Conservation (phyloP, 305 asterid genomes). For the Rubia tinctorum region DNA sequence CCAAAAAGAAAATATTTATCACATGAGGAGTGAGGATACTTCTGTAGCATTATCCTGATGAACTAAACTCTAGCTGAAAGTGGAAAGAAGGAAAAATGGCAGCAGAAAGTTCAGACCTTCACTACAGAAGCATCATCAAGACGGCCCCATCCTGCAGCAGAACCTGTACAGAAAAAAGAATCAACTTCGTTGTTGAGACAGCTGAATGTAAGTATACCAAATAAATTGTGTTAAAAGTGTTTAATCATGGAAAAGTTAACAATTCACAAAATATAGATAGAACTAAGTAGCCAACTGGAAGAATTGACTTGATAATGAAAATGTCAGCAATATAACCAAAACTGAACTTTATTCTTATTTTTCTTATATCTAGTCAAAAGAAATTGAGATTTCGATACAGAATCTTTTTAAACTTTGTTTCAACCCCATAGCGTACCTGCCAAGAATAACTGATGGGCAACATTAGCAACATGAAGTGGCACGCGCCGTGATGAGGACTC, state of each 20-base stretch:
- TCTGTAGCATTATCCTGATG: not conserved
- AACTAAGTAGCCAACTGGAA: not conserved
- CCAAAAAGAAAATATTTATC: not conserved
- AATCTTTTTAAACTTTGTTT: not conserved
- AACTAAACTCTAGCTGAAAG: not conserved
- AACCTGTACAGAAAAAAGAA: conserved; percentile 53
- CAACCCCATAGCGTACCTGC: conserved; percentile 47
- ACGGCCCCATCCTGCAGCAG: conserved; percentile 99
- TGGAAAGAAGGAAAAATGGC: not conserved
- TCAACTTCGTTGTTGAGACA: conserved; percentile 16
- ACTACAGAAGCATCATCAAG: conserved; percentile 95
- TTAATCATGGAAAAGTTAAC: conserved; percentile 4
- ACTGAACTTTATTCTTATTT: not conserved
- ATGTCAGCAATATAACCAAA: not conserved
- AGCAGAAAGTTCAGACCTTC: conserved; percentile 54
- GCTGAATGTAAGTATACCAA: conserved; percentile 7
- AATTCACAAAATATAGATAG: not conserved
- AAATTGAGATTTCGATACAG: not conserved
- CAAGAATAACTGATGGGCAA: conserved; percentile 86
- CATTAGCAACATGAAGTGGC: conserved; percentile 83
- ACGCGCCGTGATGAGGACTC: conserved; percentile 74
- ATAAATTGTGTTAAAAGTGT: not conserved
- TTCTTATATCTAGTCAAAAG: not conserved
- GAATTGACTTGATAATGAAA: not conserved
- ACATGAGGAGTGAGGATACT: not conserved